Evolutionary conservation across 108 stramenopile species (phyloP), one percentile per base, ranked within the genome.

Genomic region (Nitzschia sp.): DNA sequence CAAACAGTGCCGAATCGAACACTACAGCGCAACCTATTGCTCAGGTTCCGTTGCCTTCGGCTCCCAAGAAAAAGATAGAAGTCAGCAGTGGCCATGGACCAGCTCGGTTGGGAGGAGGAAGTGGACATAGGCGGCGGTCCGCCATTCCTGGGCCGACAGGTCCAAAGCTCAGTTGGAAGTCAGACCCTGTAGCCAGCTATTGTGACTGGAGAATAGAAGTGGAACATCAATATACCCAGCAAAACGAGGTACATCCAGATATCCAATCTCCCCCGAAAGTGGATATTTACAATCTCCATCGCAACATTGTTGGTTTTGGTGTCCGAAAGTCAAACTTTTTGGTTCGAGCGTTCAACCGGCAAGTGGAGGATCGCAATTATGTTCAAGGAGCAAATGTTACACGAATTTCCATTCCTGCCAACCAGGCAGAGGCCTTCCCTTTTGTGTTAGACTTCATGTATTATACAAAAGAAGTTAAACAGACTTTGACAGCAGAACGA

Each of bases 361-460:
- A 62, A 38, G 41, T 55, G 44, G 61, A 44, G 17, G 38, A 65
- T 12, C 15, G 52, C n/a, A 53, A 48, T 55, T 41, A 51, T 26
- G 44, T 0, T 10, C 48, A 44, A 50, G 43, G 48, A 14, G 40
- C 60, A 11, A 51, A 57, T 53, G 48, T 64, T n/a, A 68, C 67
- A 19, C 22, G 41, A 53, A 12, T 75, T 41, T 10, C 44, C 10
- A 40, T 75, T 20, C 67, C 73, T 6, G 57, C 37, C 55, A 43
- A 25, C 29, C 73, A 75, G 38, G 75, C 75, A 17, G 46, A 63
- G 17, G 68, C 61, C 38, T 69, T 76, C 26, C 75, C 75, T 2
- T 61, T 76, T 57, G 75, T 76, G 6, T 38, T 76, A 38, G 75
- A 76, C 53, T 76, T 63, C 58, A 57, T 76, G 21, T 76, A 76